Base-by-base conservation (phyloP, 2,329 filamentous ascomycete species). In the Fusarium goolgardi region DNA sequence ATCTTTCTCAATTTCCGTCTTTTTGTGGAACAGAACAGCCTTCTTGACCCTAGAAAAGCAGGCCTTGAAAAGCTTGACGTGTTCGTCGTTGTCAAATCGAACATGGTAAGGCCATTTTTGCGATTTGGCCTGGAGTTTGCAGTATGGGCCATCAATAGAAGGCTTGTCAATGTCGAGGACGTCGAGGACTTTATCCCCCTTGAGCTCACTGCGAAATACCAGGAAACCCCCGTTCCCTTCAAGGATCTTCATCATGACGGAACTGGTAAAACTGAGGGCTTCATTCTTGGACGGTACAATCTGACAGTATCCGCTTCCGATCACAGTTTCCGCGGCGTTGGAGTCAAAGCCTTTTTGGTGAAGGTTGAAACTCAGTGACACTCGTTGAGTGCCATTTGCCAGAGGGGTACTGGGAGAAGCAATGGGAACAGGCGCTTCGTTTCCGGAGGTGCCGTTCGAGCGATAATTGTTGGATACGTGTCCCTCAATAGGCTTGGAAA, bases 81-180 rank as follows among this genome's bases (percentile, higher is more conserved):
- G 58, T 7, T 53, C 27, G 2, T 31, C 10, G 10, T 59, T 54
- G 8, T 53, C 34, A 31, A 77, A 68, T 34, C 63, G 67, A 27
- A 78, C 15, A 4, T 61, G 55, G 11, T 71, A 71, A 2, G 47
- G n/a, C 2, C 31, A 21, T 4, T 55, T n/a, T 8, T 45, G 43
- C 11, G 53, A 20, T 10, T 37, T 47, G 6, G 23, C 41, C 18
- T 50, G 53, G 18, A 78, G 23, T 1, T 40, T 46, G 43, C 77
- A 78, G 37, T 63, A 71, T 9, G 67, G 41, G 2, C 60, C 73
- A 9, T 71, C 59, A 5, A 73, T 51, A 8, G 55, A n/a, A 0
- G 70, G 70, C 0, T 49, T 18, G 1, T 71, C 57, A 0, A 78
- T 53, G 6, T 74, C 62, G 2, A 75, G 46, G 6, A 75, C 67